Evolutionary conservation across 257 asterid genomes (phyloP).

Genomic region (Ilex aquifolium): DNA sequence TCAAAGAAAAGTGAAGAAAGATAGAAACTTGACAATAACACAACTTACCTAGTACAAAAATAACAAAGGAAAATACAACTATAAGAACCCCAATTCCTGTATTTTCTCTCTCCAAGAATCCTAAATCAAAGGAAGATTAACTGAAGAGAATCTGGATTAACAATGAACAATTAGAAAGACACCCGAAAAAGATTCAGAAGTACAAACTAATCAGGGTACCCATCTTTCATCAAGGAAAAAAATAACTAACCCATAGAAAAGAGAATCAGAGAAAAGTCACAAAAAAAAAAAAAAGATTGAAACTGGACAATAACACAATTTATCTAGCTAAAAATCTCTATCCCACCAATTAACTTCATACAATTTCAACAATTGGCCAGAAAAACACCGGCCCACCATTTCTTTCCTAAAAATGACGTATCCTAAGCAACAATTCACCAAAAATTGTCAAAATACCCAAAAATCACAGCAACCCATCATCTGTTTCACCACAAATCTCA

Average conservation of each 20-base stretch:
- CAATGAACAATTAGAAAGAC: too few relatives aligned
- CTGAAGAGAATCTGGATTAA: too few relatives aligned
- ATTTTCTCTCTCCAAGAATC: not conserved
- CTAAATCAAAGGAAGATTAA: too few relatives aligned
- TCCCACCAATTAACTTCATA: not conserved
- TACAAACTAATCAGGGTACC: too few relatives aligned
- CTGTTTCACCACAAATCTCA: not conserved
- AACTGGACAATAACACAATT: not conserved
- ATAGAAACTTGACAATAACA: too few relatives aligned
- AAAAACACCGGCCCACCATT: constrained; percentile 1
- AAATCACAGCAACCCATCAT: not conserved
- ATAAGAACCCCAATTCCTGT: not conserved
- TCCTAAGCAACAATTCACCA: not conserved
- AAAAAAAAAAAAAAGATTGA: not conserved
- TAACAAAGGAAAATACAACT: too few relatives aligned
- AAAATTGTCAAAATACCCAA: not conserved
- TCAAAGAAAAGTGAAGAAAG: too few relatives aligned
- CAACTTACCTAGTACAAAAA: too few relatives aligned
- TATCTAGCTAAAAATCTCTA: not conserved
- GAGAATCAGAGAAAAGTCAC: too few relatives aligned
- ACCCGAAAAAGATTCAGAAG: too few relatives aligned
- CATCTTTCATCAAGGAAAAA: too few relatives aligned
- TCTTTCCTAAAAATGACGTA: not conserved
- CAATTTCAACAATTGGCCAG: not conserved
- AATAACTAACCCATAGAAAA: too few relatives aligned